Evolutionary conservation across 2,329 filamentous ascomycete species (phyloP), one percentile per base, ranked within the genome.

Genomic region (Aspergillus sp.): DNA sequence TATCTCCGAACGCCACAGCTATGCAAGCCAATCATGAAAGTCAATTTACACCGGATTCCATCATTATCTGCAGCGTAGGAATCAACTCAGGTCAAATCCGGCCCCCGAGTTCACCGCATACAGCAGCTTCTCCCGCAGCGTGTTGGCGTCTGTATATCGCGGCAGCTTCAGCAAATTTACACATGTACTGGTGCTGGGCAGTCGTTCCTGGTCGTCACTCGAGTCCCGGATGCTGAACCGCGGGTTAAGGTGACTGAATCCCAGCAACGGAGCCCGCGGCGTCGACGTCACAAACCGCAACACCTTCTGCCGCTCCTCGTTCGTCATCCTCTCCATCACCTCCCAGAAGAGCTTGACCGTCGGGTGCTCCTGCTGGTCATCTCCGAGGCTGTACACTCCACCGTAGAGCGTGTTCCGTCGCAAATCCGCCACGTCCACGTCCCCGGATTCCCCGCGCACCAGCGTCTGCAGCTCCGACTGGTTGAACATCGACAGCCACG

Each of bases 401-500:
- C 89, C 89, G 70, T 97, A 99, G 2, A 84, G 73, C 0, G 94
- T 97, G 72, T 97, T 89, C 49, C 79, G 79, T 20, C 92, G 85
- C 38, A 97, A 80, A 69, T 99, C 94, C 23, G 88, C 84, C 32
- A 99, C 81, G 64, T 97, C 88, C 53, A 99, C 95, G 56, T 89
- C 86, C 9, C 87, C 87, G 23, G 86, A 87, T 62, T 96, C 91
- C 41, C 94, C 94, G 49, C 91, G 90, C 14, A 99, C 88, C 5
- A 99, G 85, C 1, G 90, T 94, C 73, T 97, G 94, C 4, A 99
- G 81, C 70, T 99, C 94, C 3, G 85, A 85, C 70, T 97, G 93
- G 71, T 99, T 99, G 78, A 99, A 99, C 94, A 99, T 97, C 64
- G 88, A 91, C 4, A 99, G 81, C 94, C 94, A 99, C 3, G 85